Evolutionary conservation across 345 rosid species (phyloP).

Genomic region (Schrenkiella parvula): DNA sequence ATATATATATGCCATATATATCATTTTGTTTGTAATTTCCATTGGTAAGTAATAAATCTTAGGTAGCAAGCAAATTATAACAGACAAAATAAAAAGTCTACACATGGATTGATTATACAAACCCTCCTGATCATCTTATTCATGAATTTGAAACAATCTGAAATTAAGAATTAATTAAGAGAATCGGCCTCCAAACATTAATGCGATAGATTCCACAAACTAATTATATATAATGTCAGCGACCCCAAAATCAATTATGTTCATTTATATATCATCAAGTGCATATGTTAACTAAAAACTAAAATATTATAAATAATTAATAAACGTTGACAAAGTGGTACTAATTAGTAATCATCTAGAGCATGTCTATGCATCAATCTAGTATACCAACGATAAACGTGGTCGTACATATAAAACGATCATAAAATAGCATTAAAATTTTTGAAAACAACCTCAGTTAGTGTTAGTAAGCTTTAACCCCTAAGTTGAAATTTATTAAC

Average conservation of each 20-base stretch:
- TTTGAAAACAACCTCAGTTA: neutral
- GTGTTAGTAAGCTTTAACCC: neutral
- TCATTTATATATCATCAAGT: neutral
- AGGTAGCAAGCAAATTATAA: neutral
- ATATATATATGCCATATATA: neutral
- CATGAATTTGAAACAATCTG: neutral
- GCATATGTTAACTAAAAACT: conserved; percentile 2
- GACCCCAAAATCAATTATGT: neutral
- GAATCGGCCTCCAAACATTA: neutral
- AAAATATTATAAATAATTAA: neutral
- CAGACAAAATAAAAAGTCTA: neutral
- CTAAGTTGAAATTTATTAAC: neutral
- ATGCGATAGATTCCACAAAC: neutral
- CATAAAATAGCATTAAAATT: too few species aligned
- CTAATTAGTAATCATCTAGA: too few species aligned
- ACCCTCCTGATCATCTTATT: neutral
- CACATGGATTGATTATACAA: neutral
- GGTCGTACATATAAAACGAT: neutral
- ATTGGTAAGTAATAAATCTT: neutral
- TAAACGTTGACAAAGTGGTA: conserved; percentile 5
- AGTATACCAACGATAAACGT: neutral
- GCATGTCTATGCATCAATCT: neutral
- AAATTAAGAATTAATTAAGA: neutral
- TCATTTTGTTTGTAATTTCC: neutral
- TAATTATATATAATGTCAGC: neutral